phyloP scores from a whole-genome alignment of 495 filamentous ascomycete genomes.

The Trichocladium uniseriatum region DNA sequence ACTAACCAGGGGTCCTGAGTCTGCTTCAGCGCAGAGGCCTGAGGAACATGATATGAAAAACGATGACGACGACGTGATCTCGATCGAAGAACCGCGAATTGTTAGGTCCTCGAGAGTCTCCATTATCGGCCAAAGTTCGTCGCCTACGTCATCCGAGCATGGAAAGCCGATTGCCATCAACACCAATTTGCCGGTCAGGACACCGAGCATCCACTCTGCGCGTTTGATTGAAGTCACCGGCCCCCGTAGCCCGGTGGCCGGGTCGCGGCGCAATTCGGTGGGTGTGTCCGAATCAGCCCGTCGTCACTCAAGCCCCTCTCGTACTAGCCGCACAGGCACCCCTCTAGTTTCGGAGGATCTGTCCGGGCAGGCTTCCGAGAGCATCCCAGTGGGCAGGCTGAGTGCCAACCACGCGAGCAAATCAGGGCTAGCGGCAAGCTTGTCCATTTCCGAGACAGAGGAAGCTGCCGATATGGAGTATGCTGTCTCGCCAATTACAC shows the following conservation, averaged over 20 bases:
- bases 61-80: constrained; percentile 34
- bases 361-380: constrained; percentile 12
- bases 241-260: constrained; percentile 34
- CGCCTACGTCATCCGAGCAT: constrained; percentile 32
- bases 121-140: constrained; percentile 37
- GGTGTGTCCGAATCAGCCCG: constrained; percentile 31
- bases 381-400: constrained; percentile 12
- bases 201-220: constrained; percentile 44
- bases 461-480: constrained; percentile 17
- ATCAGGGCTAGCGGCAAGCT: constrained; percentile 17
- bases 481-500: constrained; percentile 6
- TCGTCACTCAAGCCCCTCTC: constrained; percentile 25
- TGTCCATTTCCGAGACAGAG: constrained; percentile 30
- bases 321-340: constrained; percentile 31
- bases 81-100: constrained; percentile 45
- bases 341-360: constrained; percentile 33
- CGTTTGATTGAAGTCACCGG: constrained; percentile 45
- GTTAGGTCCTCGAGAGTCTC: constrained; percentile 48
- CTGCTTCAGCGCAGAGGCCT: too few relatives aligned
- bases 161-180: constrained; percentile 31
- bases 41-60: constrained; percentile 22
- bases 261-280: constrained; percentile 36
- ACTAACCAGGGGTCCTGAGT: too few relatives aligned
- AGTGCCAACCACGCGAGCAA: constrained; percentile 10
- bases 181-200: constrained; percentile 32